Evolutionary conservation across 352 stramenopile genomes (phyloP).

Genomic region (Plasmopara viticola): DNA sequence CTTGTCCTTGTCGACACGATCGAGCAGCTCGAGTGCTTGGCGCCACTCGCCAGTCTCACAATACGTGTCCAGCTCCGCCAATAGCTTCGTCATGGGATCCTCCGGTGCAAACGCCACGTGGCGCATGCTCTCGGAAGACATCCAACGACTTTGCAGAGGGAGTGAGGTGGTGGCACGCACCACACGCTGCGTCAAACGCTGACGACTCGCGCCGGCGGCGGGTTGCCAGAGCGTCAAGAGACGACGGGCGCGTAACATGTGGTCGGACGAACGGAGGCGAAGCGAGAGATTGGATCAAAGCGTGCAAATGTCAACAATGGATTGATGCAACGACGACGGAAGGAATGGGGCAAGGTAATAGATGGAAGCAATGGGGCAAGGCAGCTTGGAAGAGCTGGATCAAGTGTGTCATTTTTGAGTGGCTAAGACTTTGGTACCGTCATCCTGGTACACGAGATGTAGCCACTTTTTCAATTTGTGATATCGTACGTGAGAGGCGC

Average conservation of each 20-base stretch:
- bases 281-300: neutral
- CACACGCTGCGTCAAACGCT: slow-evolving; percentile 12
- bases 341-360: neutral
- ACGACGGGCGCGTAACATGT: slow-evolving; percentile 31
- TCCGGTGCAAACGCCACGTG: slow-evolving; percentile 10
- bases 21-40: slow-evolving; percentile 65
- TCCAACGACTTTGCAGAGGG: slow-evolving; percentile 13
- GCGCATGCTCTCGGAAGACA: slow-evolving; percentile 14
- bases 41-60: slow-evolving; percentile 67
- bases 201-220: slow-evolving; percentile 11
- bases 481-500: too few relatives aligned
- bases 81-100: slow-evolving; percentile 18
- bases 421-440: too few relatives aligned
- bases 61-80: slow-evolving; percentile 41
- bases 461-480: neutral
- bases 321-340: slow-evolving; percentile 1
- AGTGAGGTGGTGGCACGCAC: slow-evolving; percentile 3
- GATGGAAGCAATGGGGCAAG: neutral
- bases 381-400: slow-evolving; percentile 10
- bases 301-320: neutral
- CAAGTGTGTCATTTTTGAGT: too few relatives aligned
- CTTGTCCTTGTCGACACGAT: slow-evolving; percentile 54
- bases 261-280: neutral
- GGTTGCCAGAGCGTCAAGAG: slow-evolving; percentile 30
- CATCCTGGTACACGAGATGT: too few relatives aligned